Evolutionary conservation across 805 yeast genomes (phyloP), one percentile per base, ranked within the genome.

Genomic region (Candida chilensis): DNA sequence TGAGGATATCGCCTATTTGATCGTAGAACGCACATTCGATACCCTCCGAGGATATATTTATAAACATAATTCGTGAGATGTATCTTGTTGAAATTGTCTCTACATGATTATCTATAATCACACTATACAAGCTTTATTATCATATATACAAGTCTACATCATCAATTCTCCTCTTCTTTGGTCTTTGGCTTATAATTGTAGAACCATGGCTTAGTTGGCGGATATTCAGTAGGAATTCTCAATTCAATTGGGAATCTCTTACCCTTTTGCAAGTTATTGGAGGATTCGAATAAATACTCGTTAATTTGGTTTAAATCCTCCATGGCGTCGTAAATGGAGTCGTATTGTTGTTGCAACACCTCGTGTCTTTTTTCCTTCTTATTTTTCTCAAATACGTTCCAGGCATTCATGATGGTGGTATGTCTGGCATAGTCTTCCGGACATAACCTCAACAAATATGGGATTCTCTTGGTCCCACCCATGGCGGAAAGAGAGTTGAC

Each of bases 191-290:
- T 40, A 31, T 56, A 61, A n/a, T 75, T 71, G 44, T 71, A 71
- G 33, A 76, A 74, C 96, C 96, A 88, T 13, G 82, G 64, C 36
- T 70, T 67, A 45, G 72, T 74, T 13, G 96, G 82, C 10, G 98
- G 98, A 37, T 64, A 84, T 33, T 87, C 90, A 1, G 94, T 81
- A 14, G 98, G 98, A 7, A 84, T 75, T 47, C 92, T 74, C 52
- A 85, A 51, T 47, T 90, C 96, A 43, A 83, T 57, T 4, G 95
- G 90, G 52, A 84, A 87, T 44, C 86, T 63, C 41, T 71, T 70
- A 30, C 64, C 65, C 27, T 53, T 52, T 40, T 80, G 79, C 29
- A 61, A 57, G 18, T 52, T 52, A 42, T 74, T 78, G 8, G 95
- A 94, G 19, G 61, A 62, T 31, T 64, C 68, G 42, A 64, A 87